Conservation (phyloP, 2,329 filamentous ascomycete species). For the Diaporthe amygdali region DNA sequence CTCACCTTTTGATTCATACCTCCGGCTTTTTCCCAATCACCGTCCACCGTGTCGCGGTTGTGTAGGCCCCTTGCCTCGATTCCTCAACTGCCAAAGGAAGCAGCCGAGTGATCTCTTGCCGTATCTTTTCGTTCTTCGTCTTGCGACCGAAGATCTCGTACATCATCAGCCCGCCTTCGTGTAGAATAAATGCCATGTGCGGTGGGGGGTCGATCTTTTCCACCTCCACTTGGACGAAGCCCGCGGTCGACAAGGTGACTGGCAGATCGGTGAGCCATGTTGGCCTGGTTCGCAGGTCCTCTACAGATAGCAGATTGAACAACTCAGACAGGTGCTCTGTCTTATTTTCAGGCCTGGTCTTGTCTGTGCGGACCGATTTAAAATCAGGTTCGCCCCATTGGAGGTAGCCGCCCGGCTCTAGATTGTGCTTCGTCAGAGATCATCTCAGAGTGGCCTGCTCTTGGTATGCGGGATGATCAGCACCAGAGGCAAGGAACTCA, state of each 20-base stretch:
- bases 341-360: neutral
- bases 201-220: neutral
- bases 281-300: neutral
- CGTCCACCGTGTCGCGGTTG: neutral
- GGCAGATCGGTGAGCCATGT: neutral
- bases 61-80: conserved; percentile 22
- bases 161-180: conserved; percentile 26
- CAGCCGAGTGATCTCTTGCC: conserved; percentile 20
- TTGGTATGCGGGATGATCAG: neutral
- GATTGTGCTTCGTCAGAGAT: rapidly evolving
- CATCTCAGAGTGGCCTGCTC: rapidly evolving
- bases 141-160: conserved; percentile 30
- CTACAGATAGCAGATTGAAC: neutral
- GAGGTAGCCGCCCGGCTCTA: neutral
- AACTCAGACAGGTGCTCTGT: neutral
- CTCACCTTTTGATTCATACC: too few relatives aligned
- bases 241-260: neutral
- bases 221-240: neutral
- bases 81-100: conserved; percentile 26
- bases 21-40: conserved; percentile 23
- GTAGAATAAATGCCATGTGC: neutral
- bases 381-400: conserved; percentile 10
- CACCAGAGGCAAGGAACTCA: neutral
- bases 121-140: conserved; percentile 28
- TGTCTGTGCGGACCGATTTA: neutral